Base-by-base conservation (phyloP, 306 rosid species). In the Begonia fuchsioides region DNA sequence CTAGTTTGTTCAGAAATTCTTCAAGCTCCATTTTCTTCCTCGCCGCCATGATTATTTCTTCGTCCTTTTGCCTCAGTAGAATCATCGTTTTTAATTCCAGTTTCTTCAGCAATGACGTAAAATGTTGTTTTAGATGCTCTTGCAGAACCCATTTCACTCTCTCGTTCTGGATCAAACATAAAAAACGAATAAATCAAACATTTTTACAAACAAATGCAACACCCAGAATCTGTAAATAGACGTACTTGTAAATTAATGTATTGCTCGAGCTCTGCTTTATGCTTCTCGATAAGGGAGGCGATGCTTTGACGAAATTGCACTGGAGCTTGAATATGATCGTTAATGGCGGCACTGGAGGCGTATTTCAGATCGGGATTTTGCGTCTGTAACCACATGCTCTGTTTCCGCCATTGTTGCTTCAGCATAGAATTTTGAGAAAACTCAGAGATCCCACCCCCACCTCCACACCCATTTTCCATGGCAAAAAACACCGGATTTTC, bases 231-330 rank as follows among this genome's bases (percentile, higher is more conserved):
- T 4, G 35, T 4, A 26, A 26, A 17, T 2, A 5, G 6, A n/a
- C 32, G 46, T 11, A 87, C 96, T 87, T 83, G 82, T 32, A 55
- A 39, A 50, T 53, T 72, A 60, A 88, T 56, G 50, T 61, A 68
- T 1, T 68, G 70, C 50, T 76, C 83, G n/a, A 61, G 67, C 51
- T 82, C 85, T 2, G 58, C 77, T 14, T 67, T 11, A 17, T 75
- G 72, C 49, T 68, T 74, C 64, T 74, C 73, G 12, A 66, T 61
- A 26, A 72, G 77, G 43, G 59, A 12, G 41, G 49, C 59, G 26
- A 77, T 6, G 15, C 49, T 38, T 11, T 67, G 74, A 15, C 69
- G 32, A 48, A 46, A 51, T 12, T 59, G 14, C 45, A 17, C 17
- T 12, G 15, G 39, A 48, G 35, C 12, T 39, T 10, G 17, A 43